Conservation (phyloP, 1,139 yeast genomes). For the Suhomyces bolitotheri region DNA sequence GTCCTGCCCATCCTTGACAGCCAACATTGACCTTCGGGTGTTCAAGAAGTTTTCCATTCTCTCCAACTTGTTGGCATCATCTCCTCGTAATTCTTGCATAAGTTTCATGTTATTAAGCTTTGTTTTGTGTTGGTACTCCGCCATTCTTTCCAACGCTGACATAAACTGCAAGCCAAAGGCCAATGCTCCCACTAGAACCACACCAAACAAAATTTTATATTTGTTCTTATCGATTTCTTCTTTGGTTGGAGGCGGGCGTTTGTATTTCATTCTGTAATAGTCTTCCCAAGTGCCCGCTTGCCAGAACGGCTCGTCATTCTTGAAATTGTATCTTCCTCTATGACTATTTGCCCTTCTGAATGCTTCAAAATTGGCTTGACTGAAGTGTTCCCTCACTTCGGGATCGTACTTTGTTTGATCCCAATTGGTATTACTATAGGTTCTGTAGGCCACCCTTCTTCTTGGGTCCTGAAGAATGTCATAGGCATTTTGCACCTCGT, state of each 20-base stretch:
- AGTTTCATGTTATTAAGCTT: slow-evolving; percentile 45
- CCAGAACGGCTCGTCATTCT: slow-evolving; percentile 54
- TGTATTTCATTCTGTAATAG: slow-evolving; percentile 45
- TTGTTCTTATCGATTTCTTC: slow-evolving; percentile 49
- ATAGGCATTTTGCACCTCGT: slow-evolving; percentile 72
- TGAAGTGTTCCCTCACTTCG: slow-evolving; percentile 12
- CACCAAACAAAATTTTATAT: slow-evolving; percentile 44
- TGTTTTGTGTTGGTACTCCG: slow-evolving; percentile 31
- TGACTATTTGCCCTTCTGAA: slow-evolving; percentile 45
- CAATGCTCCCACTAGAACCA: slow-evolving; percentile 41
- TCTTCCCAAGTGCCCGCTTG: slow-evolving; percentile 78
- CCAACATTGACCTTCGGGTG: slow-evolving; percentile 49
- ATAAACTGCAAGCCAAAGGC: slow-evolving; percentile 47
- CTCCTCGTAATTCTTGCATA: slow-evolving; percentile 49
- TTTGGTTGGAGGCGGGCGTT: slow-evolving; percentile 39
- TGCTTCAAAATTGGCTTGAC: slow-evolving; percentile 22
- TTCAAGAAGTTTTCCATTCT: slow-evolving; percentile 60
- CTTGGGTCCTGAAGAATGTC: slow-evolving; percentile 62
- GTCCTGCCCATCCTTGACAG: slow-evolving; percentile 22
- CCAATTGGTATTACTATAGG: slow-evolving; percentile 31
- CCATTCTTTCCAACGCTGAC: slow-evolving; percentile 40
- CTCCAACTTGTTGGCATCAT: slow-evolving; percentile 38
- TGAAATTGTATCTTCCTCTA: slow-evolving; percentile 31
- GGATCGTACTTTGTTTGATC: slow-evolving; percentile 14
- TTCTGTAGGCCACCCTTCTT: slow-evolving; percentile 35